These are phyloP conservation scores for Pseudopithomyces maydicus DNA, from an alignment of 2,329 filamentous ascomycete species.

Conservation along the genomic window DNA sequence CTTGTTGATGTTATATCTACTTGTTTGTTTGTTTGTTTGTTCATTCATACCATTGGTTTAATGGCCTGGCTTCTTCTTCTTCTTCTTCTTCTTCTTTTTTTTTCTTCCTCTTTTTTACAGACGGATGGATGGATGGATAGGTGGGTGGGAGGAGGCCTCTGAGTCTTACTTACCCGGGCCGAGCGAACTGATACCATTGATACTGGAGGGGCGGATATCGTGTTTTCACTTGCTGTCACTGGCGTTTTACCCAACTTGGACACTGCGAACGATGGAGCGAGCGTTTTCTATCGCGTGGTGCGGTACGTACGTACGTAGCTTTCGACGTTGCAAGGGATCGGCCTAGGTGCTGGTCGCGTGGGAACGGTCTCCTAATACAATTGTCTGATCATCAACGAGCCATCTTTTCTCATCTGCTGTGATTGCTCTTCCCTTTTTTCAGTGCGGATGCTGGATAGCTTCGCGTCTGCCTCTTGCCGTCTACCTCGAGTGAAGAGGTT, in stretches of 20 bases:
- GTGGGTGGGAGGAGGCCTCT: not conserved
- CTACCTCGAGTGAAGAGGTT: no score
- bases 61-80: not conserved
- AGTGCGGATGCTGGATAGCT: no score
- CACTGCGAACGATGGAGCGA: no score
- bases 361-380: not conserved
- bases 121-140: not conserved
- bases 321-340: not conserved
- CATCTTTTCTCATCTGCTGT: not conserved
- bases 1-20: not conserved
- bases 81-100: not conserved
- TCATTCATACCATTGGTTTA: not conserved
- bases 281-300: not conserved
- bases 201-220: not conserved
- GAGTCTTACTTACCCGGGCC: not conserved
- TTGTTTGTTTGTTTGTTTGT: not conserved
- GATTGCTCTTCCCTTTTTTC: not conserved
- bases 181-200: constrained; percentile 4
- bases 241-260: no score
- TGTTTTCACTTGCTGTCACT: not conserved
- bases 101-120: not conserved
- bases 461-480: no score
- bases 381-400: not conserved
- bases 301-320: not conserved
- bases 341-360: not conserved